Conservation (phyloP, 495 filamentous ascomycete genomes). For the Podospora didyma region DNA sequence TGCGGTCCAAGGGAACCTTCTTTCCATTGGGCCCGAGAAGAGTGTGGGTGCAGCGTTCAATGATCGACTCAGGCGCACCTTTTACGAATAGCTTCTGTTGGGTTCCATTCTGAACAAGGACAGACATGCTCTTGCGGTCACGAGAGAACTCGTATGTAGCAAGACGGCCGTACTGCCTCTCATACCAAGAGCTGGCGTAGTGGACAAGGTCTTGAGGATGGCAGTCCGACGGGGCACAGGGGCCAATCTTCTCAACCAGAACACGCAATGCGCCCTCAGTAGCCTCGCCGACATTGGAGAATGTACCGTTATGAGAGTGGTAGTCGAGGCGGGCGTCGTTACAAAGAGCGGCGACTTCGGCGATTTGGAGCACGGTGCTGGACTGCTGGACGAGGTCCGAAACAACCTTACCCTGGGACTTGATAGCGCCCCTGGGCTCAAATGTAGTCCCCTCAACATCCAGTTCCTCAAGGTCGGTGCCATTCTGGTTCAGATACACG, state of each 20-base stretch:
- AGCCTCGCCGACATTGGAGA: conserved; percentile 87
- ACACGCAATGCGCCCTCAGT: conserved; percentile 92
- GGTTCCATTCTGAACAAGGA: conserved; percentile 67
- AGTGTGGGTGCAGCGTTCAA: conserved; percentile 82
- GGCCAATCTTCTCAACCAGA: conserved; percentile 90
- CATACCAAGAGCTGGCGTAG: conserved; percentile 79
- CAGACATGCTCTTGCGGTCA: conserved; percentile 99
- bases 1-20: conserved; percentile 62
- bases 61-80: conserved; percentile 89
- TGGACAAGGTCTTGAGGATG: conserved; percentile 59
- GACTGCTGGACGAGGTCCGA: conserved; percentile 70
- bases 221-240: conserved; percentile 37
- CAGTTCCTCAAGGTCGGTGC: conserved; percentile 76
- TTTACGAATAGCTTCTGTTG: conserved; percentile 87
- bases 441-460: conserved; percentile 94
- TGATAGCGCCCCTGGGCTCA: conserved; percentile 73
- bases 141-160: conserved; percentile 96
- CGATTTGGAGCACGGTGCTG: conserved; percentile 72
- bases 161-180: conserved; percentile 65
- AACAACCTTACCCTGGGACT: conserved; percentile 60
- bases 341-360: conserved; percentile 84
- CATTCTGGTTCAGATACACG: conserved; percentile 71
- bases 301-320: conserved; percentile 67
- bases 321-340: conserved; percentile 84
- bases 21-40: conserved; percentile 72